A percentile compares a stretch with the other conserved stretches of the same genome.
Evolutionary conservation across 805 yeast species (phyloP).

Genomic region (Yarrowia keelungensis): DNA sequence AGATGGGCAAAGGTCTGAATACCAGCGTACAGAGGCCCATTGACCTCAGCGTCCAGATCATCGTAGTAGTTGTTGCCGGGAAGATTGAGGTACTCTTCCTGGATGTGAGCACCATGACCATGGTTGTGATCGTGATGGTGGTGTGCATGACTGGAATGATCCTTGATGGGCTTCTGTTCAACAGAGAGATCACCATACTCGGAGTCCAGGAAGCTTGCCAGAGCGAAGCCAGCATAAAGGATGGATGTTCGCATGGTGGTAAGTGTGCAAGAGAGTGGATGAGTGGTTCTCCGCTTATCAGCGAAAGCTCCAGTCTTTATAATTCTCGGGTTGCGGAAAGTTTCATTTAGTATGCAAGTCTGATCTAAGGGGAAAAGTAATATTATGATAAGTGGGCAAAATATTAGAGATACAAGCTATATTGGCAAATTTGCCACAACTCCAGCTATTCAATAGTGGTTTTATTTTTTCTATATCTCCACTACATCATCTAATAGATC

Average conservation of each 20-base stretch:
- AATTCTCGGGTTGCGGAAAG: slow-evolving; percentile 3
- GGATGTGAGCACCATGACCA: not conserved
- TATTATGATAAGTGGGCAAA: too few species aligned
- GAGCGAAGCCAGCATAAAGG: slow-evolving; percentile 3
- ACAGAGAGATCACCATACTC: slow-evolving; percentile 34
- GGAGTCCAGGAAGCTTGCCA: slow-evolving; percentile 33
- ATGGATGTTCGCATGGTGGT: slow-evolving; percentile 14
- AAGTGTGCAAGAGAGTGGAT: not conserved
- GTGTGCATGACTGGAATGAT: slow-evolving; percentile 7
- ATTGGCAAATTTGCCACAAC: not conserved
- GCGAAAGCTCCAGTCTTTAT: slow-evolving; percentile 1
- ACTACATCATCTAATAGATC: not conserved
- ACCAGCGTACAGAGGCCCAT: slow-evolving; percentile 46
- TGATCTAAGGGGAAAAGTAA: not conserved
- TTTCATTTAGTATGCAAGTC: slow-evolving; percentile 18
- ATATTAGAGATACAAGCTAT: too few species aligned
- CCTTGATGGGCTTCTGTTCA: slow-evolving; percentile 29
- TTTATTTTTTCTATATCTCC: not conserved
- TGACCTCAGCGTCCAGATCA: slow-evolving; percentile 33
- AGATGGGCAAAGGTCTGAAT: slow-evolving; percentile 71
- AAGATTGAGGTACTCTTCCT: slow-evolving; percentile 18
- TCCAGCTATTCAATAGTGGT: not conserved
- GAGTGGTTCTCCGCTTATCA: not conserved
- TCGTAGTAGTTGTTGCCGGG: slow-evolving; percentile 26
- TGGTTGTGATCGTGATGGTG: slow-evolving; percentile 21